Conservation (phyloP, 2,329 filamentous ascomycete genomes). For the Beauveria scarabaeidicola region DNA sequence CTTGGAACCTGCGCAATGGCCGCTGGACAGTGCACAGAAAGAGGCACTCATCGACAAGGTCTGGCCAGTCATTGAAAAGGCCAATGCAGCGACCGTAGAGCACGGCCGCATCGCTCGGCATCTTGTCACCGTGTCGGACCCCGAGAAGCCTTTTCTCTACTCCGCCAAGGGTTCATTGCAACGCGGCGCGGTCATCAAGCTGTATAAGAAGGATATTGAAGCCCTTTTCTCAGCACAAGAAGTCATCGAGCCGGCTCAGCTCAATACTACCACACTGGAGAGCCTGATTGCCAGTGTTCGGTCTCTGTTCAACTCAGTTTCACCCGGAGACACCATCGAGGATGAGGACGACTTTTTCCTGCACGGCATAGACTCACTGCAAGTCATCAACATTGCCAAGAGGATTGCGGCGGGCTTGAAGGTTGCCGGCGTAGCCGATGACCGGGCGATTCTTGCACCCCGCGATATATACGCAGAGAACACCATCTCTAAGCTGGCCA, state of each 20-base stretch:
- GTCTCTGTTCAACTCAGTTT: slow-evolving; percentile 14
- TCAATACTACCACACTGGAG: slow-evolving; percentile 18
- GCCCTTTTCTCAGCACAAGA: slow-evolving; percentile 27
- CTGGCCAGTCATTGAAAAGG: slow-evolving; percentile 34
- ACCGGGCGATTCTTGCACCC: slow-evolving; percentile 15
- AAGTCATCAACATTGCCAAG: slow-evolving; percentile 23
- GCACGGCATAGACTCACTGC: slow-evolving; percentile 31
- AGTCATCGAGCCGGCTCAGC: slow-evolving; percentile 7
- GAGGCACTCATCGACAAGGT: slow-evolving; percentile 31
- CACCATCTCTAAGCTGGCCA: slow-evolving; percentile 20
- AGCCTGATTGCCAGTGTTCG: slow-evolving; percentile 19
- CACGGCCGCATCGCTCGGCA: slow-evolving; percentile 37
- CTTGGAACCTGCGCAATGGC: slow-evolving; percentile 32
- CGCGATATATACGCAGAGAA: slow-evolving; percentile 23
- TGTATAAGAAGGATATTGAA: slow-evolving; percentile 37
- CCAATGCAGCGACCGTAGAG: slow-evolving; percentile 34
- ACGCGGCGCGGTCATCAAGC: slow-evolving; percentile 27
- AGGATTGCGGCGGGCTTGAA: slow-evolving; percentile 16
- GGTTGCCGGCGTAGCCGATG: slow-evolving; percentile 12
- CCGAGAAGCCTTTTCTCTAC: slow-evolving; percentile 33
- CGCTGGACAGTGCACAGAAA: slow-evolving; percentile 17
- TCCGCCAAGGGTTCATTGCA: slow-evolving; percentile 39
- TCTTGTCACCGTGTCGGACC: slow-evolving; percentile 30
- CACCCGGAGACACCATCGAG: slow-evolving; percentile 13
- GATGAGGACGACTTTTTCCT: slow-evolving; percentile 28